Percentiles rank a stretch among this genome's conserved stretches.
Evolutionary conservation across 495 filamentous ascomycete genomes (phyloP).

Genomic region (Chaetomium tenue): DNA sequence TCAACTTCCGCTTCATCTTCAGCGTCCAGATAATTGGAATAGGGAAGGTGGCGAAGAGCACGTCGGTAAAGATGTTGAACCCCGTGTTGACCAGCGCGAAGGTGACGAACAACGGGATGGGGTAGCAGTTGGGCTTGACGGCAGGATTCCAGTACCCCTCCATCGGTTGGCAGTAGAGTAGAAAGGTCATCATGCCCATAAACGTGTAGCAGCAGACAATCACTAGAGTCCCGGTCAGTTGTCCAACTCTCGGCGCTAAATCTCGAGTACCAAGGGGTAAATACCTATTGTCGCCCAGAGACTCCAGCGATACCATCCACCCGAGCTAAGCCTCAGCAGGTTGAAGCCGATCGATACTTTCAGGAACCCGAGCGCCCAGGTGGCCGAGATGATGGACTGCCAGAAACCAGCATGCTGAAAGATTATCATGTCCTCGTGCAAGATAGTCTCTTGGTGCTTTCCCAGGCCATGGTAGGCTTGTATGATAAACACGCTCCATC

Average conservation of each 20-base stretch:
- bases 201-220: conserved; percentile 33
- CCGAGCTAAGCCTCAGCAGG: conserved; percentile 22
- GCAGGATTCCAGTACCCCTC: conserved; percentile 31
- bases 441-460: conserved; percentile 35
- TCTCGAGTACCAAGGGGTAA: conserved; percentile 9
- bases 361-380: conserved; percentile 36
- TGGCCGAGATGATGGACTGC: conserved; percentile 35
- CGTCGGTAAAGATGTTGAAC: conserved; percentile 24
- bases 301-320: conserved; percentile 21
- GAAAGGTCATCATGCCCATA: conserved; percentile 30
- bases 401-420: conserved; percentile 39
- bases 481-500: conserved; percentile 15
- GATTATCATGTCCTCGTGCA: conserved; percentile 26
- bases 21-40: conserved; percentile 26
- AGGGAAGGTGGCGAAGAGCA: conserved; percentile 26
- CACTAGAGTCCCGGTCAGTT: conserved; percentile 18
- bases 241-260: neutral
- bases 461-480: conserved; percentile 42
- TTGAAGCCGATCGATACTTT: conserved; percentile 43
- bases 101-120: conserved; percentile 29
- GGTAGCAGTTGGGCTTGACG: conserved; percentile 31
- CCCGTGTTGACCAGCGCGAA: conserved; percentile 37
- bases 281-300: conserved; percentile 27
- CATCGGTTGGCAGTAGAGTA: conserved; percentile 38
- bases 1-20: conserved; percentile 20